phyloP scores from a whole-genome alignment of 2,329 filamentous ascomycete genomes.

The Talaromyces sp. region DNA sequence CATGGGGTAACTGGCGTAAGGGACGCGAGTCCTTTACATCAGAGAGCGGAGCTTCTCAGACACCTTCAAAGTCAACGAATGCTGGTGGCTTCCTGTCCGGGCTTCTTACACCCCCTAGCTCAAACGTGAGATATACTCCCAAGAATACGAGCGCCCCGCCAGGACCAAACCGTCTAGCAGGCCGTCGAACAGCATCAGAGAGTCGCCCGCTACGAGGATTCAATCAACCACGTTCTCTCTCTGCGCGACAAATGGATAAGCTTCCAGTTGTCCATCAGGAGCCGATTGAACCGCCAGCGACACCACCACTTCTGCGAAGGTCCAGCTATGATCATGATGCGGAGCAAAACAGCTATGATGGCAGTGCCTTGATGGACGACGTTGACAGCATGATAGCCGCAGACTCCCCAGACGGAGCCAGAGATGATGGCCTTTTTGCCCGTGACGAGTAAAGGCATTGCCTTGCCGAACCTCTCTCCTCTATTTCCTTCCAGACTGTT shows the following conservation, averaged over 20 bases:
- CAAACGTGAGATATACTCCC: conserved; percentile 64
- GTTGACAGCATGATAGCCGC: conserved; percentile 44
- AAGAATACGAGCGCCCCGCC: conserved; percentile 39
- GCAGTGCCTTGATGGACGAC: conserved; percentile 52
- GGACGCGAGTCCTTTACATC: conserved; percentile 53
- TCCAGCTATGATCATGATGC: conserved; percentile 61
- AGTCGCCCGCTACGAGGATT: conserved; percentile 35
- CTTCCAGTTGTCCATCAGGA: conserved; percentile 24
- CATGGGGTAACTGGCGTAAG: conserved; percentile 94
- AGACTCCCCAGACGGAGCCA: conserved; percentile 34
- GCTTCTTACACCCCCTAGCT: conserved; percentile 84
- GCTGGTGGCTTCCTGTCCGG: conserved; percentile 69
- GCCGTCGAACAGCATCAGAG: conserved; percentile 34
- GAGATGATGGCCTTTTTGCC: conserved; percentile 23
- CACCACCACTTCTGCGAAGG: conserved; percentile 57
- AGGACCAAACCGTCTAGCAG: conserved; percentile 25
- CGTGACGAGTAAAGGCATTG: conserved; percentile 9
- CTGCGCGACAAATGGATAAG: conserved; percentile 32
- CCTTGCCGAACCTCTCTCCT: not conserved
- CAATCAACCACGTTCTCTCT: conserved; percentile 32
- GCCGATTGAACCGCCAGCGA: conserved; percentile 41
- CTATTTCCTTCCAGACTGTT: conserved; percentile 7
- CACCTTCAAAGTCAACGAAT: conserved; percentile 60
- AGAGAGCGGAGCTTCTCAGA: conserved; percentile 40
- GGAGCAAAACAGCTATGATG: conserved; percentile 50